Conservation (phyloP, 2,329 filamentous ascomycete genomes). For the Cercospora zeina region DNA sequence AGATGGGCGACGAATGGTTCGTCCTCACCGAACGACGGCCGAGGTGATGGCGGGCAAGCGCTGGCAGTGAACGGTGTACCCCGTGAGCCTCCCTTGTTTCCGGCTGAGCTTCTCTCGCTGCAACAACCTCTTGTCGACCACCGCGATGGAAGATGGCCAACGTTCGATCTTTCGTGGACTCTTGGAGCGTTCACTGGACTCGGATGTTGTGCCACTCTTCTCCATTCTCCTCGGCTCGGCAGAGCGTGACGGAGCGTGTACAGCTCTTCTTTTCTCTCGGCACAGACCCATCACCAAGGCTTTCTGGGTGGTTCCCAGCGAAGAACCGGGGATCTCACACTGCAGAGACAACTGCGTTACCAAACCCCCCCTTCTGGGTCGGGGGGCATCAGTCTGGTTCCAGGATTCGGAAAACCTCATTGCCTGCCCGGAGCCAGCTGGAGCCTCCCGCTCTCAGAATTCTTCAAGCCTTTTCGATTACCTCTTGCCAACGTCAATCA, state of each 20-base stretch:
- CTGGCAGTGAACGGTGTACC: background rate
- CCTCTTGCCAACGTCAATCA: background rate
- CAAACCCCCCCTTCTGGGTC: slow-evolving; percentile 4
- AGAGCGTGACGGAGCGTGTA: background rate
- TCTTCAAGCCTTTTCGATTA: slow-evolving; percentile 7
- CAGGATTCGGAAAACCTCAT: background rate
- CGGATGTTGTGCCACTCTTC: background rate
- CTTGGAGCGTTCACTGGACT: background rate
- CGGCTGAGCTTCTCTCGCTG: background rate
- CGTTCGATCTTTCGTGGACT: background rate
- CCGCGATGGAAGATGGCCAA: background rate
- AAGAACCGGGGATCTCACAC: background rate
- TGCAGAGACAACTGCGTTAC: background rate
- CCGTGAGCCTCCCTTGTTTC: background rate
- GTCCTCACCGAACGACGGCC: background rate
- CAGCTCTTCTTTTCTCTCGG: background rate
- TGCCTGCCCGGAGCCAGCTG: slow-evolving; percentile 1
- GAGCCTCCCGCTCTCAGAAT: slow-evolving; percentile 1
- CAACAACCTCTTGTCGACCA: background rate
- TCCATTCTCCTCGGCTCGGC: background rate
- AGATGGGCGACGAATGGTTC: background rate
- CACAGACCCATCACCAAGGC: background rate
- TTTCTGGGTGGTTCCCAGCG: slow-evolving; percentile 1
- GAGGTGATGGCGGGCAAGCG: background rate
- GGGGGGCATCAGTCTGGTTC: slow-evolving; percentile 3